Conservation (phyloP, 2,329 filamentous ascomycete genomes). For the Colletotrichum lentis region DNA sequence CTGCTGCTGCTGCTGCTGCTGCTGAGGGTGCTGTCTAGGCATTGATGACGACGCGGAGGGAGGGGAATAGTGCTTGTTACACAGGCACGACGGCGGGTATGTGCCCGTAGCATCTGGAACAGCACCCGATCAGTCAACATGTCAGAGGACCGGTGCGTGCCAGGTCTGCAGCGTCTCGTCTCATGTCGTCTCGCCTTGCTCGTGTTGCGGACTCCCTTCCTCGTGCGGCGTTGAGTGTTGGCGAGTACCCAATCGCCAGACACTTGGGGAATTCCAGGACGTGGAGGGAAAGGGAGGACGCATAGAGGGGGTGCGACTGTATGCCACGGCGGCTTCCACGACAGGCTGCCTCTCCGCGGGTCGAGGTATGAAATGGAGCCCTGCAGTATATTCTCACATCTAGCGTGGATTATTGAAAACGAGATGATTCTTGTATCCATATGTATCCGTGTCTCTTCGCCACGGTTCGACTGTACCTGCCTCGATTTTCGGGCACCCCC, state of each 20-base stretch:
- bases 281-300: slow-evolving; percentile 15
- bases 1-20: too few relatives aligned
- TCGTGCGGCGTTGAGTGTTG: slow-evolving; percentile 13
- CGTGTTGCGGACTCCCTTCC: slow-evolving; percentile 20
- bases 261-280: slow-evolving; percentile 7
- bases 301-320: slow-evolving; percentile 1
- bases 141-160: slow-evolving; percentile 13
- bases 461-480: neutral
- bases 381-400: too few relatives aligned
- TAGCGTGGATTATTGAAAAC: neutral
- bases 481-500: slow-evolving; percentile 31
- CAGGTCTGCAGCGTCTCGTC: slow-evolving; percentile 30
- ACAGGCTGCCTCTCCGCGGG: neutral
- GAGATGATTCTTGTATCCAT: neutral
- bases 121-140: too few relatives aligned
- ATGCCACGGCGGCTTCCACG: neutral
- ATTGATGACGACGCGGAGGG: too few relatives aligned
- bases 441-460: neutral
- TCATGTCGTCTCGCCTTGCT: slow-evolving; percentile 33
- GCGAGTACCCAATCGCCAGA: slow-evolving; percentile 19
- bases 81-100: neutral
- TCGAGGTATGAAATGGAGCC: neutral
- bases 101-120: too few relatives aligned
- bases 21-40: too few relatives aligned
- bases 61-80: neutral